These are phyloP conservation scores for Candida sp. DNA, from an alignment of 1,139 yeast genomes.

Conservation along the genomic window DNA sequence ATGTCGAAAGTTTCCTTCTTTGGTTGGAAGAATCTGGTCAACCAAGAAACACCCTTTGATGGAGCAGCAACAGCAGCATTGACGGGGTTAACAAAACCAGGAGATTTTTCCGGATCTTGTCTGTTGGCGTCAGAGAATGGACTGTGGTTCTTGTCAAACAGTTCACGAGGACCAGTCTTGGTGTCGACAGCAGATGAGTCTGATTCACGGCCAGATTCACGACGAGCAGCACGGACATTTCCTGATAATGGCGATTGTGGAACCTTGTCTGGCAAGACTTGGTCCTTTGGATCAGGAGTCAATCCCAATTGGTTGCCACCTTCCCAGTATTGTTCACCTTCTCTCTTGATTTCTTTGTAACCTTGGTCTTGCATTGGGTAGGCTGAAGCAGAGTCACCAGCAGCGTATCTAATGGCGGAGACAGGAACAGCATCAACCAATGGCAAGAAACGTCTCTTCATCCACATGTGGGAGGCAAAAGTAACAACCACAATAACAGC, in stretches of 20 bases:
- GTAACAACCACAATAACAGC: conserved; percentile 55
- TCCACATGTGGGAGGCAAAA: conserved; percentile 56
- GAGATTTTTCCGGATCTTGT: conserved; percentile 16
- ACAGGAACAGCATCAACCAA: conserved; percentile 75
- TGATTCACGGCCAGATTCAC: conserved; percentile 7
- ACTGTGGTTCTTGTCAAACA: conserved; percentile 20
- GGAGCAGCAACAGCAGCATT: conserved; percentile 17
- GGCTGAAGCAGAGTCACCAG: conserved; percentile 53
- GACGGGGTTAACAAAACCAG: conserved; percentile 15
- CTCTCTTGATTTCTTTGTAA: conserved; percentile 52
- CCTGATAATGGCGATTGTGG: conserved; percentile 10
- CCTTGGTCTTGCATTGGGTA: conserved; percentile 71
- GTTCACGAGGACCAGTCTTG: conserved; percentile 20
- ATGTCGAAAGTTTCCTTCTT: conserved; percentile 42
- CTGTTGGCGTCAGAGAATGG: conserved; percentile 14
- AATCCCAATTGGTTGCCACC: conserved; percentile 49
- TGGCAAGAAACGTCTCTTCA: conserved; percentile 62
- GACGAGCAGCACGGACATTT: conserved; percentile 9
- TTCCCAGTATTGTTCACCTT: conserved; percentile 56
- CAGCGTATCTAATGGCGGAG: conserved; percentile 65
- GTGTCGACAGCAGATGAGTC: conserved; percentile 16
- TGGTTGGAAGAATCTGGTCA: conserved; percentile 46
- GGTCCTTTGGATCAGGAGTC: conserved; percentile 26
- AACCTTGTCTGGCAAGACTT: conserved; percentile 25
- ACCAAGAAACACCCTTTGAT: conserved; percentile 28